Evolutionary conservation across 1,139 yeast genomes (phyloP).

Genomic region (Saccharomyces uvarum): DNA sequence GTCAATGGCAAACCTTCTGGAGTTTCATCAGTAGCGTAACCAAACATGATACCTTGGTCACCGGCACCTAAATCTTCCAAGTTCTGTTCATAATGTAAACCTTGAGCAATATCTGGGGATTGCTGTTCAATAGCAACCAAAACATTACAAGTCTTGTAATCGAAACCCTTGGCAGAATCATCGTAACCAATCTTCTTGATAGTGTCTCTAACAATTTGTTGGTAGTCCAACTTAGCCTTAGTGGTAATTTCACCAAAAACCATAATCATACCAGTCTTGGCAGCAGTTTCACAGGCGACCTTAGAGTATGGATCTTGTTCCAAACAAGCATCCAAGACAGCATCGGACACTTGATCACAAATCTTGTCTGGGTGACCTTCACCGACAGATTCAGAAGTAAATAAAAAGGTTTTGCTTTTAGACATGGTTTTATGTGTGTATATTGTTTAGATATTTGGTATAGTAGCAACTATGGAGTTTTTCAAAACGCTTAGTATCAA

Average conservation of each 20-base stretch:
- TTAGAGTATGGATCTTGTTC: conserved; percentile 93
- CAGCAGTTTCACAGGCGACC: conserved; percentile 98
- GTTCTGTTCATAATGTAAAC: conserved; percentile 94
- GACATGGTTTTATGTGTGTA: neutral
- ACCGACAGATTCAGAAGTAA: conserved; percentile 96
- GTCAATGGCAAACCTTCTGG: conserved; percentile 96
- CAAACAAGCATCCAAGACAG: conserved; percentile 95
- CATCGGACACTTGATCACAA: conserved; percentile 98
- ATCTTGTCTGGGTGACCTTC: conserved; percentile 99
- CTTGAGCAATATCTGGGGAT: conserved; percentile 98
- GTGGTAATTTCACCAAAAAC: conserved; percentile 99
- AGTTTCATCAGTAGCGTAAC: conserved; percentile 98
- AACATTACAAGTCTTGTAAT: conserved; percentile 98
- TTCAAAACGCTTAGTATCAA: neutral
- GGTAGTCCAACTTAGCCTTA: conserved; percentile 90
- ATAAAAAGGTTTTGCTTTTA: conserved; percentile 47
- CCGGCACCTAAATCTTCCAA: conserved; percentile 99
- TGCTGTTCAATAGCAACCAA: conserved; percentile 98
- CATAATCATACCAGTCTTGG: conserved; percentile 98
- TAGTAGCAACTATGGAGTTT: neutral
- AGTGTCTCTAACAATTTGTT: conserved; percentile 94
- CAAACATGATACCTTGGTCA: conserved; percentile 99
- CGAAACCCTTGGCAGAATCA: conserved; percentile 92
- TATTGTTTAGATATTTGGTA: neutral
- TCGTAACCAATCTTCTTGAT: conserved; percentile 98